Evolutionary conservation across 257 asterid species (phyloP).

Genomic region (Nicotiana undulata): DNA sequence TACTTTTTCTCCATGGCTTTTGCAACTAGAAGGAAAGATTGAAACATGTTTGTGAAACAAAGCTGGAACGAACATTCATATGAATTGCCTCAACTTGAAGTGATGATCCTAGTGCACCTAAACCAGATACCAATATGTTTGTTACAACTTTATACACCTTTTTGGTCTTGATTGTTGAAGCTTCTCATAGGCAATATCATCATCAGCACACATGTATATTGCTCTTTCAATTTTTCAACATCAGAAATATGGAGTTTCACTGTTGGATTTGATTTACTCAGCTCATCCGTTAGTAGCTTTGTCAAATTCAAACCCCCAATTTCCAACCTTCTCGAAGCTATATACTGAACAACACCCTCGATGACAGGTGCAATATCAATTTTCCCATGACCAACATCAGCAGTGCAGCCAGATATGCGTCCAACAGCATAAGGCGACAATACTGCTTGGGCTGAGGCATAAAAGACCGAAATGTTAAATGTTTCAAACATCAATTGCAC

Average conservation of each 20-base stretch:
- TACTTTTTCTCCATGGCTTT: not conserved
- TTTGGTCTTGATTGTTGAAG: conserved; percentile 19
- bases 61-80: not conserved
- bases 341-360: conserved; percentile 96
- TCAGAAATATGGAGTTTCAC: conserved; percentile 54
- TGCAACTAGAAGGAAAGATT: not conserved
- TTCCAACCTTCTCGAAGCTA: conserved; percentile 91
- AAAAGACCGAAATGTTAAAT: conserved; percentile 84
- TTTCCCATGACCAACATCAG: conserved; percentile 89
- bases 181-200: conserved; percentile 48
- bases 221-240: conserved; percentile 74
- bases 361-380: conserved; percentile 93
- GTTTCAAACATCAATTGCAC: conserved; percentile 97
- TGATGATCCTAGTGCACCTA: conserved; percentile 4
- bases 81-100: conserved; percentile 17
- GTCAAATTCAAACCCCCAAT: conserved; percentile 85
- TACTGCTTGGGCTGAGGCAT: conserved; percentile 93
- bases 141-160: not conserved
- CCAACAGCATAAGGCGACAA: conserved; percentile 91
- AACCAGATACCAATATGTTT: not conserved
- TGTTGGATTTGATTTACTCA: conserved; percentile 59
- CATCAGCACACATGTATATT: conserved; percentile 79
- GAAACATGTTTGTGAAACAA: not conserved
- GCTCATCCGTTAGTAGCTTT: conserved; percentile 55
- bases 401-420: conserved; percentile 90